Evolutionary conservation across 1,284 basidiomycete species (phyloP).

Genomic region (Sporisorium scitamineum): DNA sequence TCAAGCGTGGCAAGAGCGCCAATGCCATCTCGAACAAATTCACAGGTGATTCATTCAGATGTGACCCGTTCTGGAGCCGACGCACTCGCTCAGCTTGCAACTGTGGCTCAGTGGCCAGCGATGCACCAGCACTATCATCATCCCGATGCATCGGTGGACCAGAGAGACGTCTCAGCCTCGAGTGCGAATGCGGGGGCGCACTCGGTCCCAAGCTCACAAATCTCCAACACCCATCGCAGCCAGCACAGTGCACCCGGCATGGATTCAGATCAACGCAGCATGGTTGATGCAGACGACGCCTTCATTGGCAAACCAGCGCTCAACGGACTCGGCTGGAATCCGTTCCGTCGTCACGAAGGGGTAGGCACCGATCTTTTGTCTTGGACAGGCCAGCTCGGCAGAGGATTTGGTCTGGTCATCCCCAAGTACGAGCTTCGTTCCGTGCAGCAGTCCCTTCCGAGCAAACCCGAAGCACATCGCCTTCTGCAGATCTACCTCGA

Average conservation of each 20-base stretch:
- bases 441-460: slow-evolving; percentile 41
- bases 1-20: background rate
- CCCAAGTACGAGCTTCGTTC: slow-evolving; percentile 48
- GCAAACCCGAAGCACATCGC: slow-evolving; percentile 29
- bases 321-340: slow-evolving; percentile 47
- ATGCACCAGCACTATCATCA: slow-evolving; percentile 21
- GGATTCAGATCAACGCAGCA: slow-evolving; percentile 46
- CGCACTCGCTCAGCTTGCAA: slow-evolving; percentile 34
- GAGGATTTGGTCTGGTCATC: slow-evolving; percentile 46
- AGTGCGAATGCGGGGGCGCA: slow-evolving; percentile 1
- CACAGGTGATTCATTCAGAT: background rate
- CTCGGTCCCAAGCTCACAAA: slow-evolving; percentile 14
- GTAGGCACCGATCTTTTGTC: slow-evolving; percentile 44
- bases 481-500: slow-evolving; percentile 41
- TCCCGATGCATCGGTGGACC: slow-evolving; percentile 1
- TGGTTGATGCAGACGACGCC: slow-evolving; percentile 51
- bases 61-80: slow-evolving; percentile 7
- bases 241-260: slow-evolving; percentile 17
- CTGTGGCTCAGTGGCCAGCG: slow-evolving; percentile 39
- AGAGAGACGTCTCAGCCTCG: background rate
- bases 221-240: slow-evolving; percentile 17
- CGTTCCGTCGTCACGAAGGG: slow-evolving; percentile 43
- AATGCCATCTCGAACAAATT: background rate
- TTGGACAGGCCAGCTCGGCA: slow-evolving; percentile 43
- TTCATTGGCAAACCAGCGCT: slow-evolving; percentile 48